Conservation (phyloP, 139 green algal species). For the Chlamydomonas sp. region DNA sequence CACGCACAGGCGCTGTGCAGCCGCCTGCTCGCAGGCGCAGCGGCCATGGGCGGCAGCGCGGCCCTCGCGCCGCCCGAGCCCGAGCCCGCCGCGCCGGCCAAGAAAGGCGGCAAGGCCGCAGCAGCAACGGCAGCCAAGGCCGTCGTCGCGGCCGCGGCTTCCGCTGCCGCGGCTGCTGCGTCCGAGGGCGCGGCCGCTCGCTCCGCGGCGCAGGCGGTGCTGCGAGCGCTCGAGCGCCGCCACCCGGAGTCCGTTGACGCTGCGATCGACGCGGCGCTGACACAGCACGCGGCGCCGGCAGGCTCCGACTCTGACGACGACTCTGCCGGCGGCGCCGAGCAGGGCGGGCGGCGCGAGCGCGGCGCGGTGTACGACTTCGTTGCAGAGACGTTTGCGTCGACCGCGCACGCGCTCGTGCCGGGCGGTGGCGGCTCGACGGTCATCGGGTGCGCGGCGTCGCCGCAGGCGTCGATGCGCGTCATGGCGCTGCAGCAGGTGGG, state of each 20-base stretch:
- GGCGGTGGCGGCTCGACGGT: constrained; percentile 28
- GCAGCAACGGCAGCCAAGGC: constrained; percentile 13
- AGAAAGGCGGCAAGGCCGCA: background rate
- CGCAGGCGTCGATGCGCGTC: constrained; percentile 37
- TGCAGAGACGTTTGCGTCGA: constrained; percentile 17
- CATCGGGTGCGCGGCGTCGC: constrained; percentile 27
- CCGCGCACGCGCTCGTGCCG: constrained; percentile 20
- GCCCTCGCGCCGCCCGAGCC: too few species aligned
- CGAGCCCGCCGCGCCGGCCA: background rate
- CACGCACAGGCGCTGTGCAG: too few species aligned
- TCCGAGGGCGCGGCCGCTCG: constrained; percentile 1
- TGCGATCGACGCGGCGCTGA: constrained; percentile 37
- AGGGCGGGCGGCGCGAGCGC: background rate
- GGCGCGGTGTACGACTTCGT: constrained; percentile 35
- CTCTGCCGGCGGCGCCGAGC: background rate
- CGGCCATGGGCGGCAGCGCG: too few species aligned
- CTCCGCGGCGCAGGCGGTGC: constrained; percentile 11
- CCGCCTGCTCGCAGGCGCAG: too few species aligned
- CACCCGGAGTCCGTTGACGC: constrained; percentile 35
- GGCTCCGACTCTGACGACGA: background rate
- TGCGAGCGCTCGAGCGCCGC: constrained; percentile 41
- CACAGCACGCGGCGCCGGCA: background rate
- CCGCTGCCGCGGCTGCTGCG: background rate
- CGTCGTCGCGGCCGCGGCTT: constrained; percentile 4
- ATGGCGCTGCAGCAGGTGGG: constrained; percentile 40